Percentiles rank a stretch among this genome's conserved stretches.
Conservation (phyloP, 768 basidiomycete species). For the Trametes sanguinea region DNA sequence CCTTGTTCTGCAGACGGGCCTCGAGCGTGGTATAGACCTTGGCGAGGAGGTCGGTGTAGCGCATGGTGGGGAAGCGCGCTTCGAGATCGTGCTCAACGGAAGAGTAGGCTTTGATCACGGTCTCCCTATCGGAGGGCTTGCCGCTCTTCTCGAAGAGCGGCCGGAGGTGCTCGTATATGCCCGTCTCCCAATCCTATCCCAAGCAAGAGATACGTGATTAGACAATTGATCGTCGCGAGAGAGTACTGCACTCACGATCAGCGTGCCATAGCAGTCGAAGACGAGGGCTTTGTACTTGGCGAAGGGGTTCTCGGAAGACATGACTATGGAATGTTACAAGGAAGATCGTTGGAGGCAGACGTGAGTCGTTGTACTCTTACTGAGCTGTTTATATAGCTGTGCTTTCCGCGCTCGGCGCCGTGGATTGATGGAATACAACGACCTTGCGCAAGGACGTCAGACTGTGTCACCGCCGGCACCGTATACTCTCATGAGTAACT, state of each 20-base stretch:
- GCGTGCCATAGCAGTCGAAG: conserved; percentile 79
- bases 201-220: not conserved
- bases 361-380: no score
- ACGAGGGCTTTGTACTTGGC: conserved; percentile 50
- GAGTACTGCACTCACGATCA: conserved; percentile 45
- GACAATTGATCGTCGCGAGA: not conserved
- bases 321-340: not conserved
- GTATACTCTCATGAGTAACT: no score
- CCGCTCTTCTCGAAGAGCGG: conserved; percentile 44
- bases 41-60: conserved; percentile 64
- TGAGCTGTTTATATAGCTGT: no score
- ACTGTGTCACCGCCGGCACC: no score
- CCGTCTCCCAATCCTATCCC: conserved; percentile 74
- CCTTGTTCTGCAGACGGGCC: conserved; percentile 32
- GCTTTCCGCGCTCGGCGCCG: no score
- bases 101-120: conserved; percentile 53
- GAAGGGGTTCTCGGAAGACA: conserved; percentile 15
- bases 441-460: no score
- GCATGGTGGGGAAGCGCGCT: conserved; percentile 54
- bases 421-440: no score
- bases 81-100: conserved; percentile 60
- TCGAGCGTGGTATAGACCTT: conserved; percentile 35
- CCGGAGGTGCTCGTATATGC: conserved; percentile 55
- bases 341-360: no score
- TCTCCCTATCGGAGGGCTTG: conserved; percentile 50